Base-by-base conservation (phyloP, 2,329 filamentous ascomycete species). In the Chaetomiaceae sp. region DNA sequence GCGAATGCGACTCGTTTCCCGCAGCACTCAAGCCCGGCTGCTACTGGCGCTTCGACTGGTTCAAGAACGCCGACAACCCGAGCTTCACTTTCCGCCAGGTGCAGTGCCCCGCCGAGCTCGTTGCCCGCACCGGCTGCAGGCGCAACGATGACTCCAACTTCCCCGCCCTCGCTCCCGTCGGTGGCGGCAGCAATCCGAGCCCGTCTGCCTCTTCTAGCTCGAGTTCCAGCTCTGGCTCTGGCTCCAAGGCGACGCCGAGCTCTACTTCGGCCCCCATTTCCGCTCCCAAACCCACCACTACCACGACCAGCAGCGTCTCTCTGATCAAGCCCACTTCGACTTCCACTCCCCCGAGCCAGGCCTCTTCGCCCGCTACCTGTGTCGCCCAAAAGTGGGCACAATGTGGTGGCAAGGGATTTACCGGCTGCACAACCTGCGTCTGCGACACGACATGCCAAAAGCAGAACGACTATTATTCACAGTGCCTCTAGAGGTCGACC, bases 41-140 rank as follows among this genome's bases (percentile, higher is more conserved):
- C 61, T 66, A 73, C 58, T 81, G 75, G 72, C 73, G 77, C 36
- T 80, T 77, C 54, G 73, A 77, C 60, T 81, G 76, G 76, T 78
- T 80, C 63, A 61, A 70, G 40, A 70, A 71, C 51, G 70, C 75
- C n/a, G 72, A 78, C 54, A 78, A 79, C 59, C 75, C 75, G 10
- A 64, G 53, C 2, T 70, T 78, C 20, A 68, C 65, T 21, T 79
- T 74, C 63, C 66, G 71, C 55, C 68, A 75, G 57, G 74, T 80
- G 9, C 65, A 69, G 23, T 80, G 61, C 58, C 55, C 58, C 16
- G 37, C 56, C 52, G 50, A 62, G 55, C 51, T 58, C 20, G 48
- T 56, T 5, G 54, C 58, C 41, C 54, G 55, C 42, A 58, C 56
- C 9, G 61, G 61, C 29, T 63, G 61, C 57, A 48, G 42, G 32